A percentile compares a stretch with the other conserved stretches of the same genome.
Evolutionary conservation across 768 basidiomycete species (phyloP).

Genomic region (Podaxis mareebaensis): DNA sequence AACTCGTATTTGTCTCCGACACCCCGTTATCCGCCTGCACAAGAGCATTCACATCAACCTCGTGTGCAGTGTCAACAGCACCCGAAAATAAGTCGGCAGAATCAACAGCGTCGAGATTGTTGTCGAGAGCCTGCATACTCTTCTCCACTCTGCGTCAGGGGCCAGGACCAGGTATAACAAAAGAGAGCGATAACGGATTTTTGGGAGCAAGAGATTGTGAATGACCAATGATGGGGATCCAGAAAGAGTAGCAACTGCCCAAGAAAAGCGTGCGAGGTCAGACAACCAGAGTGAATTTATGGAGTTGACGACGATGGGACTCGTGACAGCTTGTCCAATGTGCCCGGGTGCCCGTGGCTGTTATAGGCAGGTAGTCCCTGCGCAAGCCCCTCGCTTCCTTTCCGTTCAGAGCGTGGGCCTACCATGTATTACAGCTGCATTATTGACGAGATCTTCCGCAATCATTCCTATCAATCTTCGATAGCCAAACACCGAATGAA

Average conservation of each 20-base stretch:
- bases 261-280: slow-evolving; percentile 4
- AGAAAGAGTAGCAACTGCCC: background rate
- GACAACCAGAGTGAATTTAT: slow-evolving; percentile 10
- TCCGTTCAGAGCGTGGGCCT: slow-evolving; percentile 14
- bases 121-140: background rate
- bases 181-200: background rate
- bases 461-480: slow-evolving; percentile 11
- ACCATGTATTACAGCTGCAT: background rate
- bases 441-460: background rate
- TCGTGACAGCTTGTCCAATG: slow-evolving; percentile 4
- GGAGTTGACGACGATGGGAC: slow-evolving; percentile 8
- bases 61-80: background rate
- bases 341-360: slow-evolving; percentile 8
- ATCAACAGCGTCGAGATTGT: background rate
- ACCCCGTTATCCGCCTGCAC: background rate
- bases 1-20: background rate
- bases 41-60: background rate
- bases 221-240: background rate
- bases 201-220: background rate
- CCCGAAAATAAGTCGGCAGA: background rate
- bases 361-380: slow-evolving; percentile 14
- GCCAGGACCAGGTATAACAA: background rate
- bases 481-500: background rate
- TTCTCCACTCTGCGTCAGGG: slow-evolving; percentile 1
- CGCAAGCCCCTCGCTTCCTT: background rate